phyloP scores from a whole-genome alignment of 495 filamentous ascomycete species.

The Daldinia loculata region DNA sequence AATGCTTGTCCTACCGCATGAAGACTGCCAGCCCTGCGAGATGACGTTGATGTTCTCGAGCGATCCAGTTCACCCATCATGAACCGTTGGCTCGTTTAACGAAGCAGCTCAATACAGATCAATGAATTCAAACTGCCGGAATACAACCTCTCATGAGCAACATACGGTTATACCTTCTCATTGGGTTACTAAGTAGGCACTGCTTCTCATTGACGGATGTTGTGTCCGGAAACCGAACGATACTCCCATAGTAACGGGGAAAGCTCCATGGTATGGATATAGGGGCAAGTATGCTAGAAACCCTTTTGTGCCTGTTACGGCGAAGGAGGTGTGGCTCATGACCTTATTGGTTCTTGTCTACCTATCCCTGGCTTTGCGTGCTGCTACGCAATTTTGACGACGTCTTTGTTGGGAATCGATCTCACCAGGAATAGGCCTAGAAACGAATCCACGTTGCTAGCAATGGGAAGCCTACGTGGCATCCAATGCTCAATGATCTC shows the following conservation, averaged over 20 bases:
- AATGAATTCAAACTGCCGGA: slow-evolving; percentile 11
- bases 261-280: neutral
- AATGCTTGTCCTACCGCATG: neutral
- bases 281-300: neutral
- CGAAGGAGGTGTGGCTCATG: slow-evolving; percentile 17
- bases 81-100: slow-evolving; percentile 4
- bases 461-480: slow-evolving; percentile 8
- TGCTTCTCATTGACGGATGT: slow-evolving; percentile 55
- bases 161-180: slow-evolving; percentile 4
- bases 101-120: slow-evolving; percentile 19
- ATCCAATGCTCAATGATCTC: slow-evolving; percentile 18
- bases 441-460: neutral
- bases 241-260: slow-evolving; percentile 2
- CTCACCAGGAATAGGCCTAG: neutral
- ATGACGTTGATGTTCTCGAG: slow-evolving; percentile 20
- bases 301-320: neutral
- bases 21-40: neutral
- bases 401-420: slow-evolving; percentile 13
- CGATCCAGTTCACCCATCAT: neutral
- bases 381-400: slow-evolving; percentile 25
- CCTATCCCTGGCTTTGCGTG: slow-evolving; percentile 26
- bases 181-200: slow-evolving; percentile 52
- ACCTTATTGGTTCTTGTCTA: slow-evolving; percentile 15
- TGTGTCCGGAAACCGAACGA: slow-evolving; percentile 13
- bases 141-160: slow-evolving; percentile 12